Evolutionary conservation across 2,329 filamentous ascomycete genomes (phyloP), one percentile per base, ranked within the genome.

Genomic region (Penicillium thymicola): DNA sequence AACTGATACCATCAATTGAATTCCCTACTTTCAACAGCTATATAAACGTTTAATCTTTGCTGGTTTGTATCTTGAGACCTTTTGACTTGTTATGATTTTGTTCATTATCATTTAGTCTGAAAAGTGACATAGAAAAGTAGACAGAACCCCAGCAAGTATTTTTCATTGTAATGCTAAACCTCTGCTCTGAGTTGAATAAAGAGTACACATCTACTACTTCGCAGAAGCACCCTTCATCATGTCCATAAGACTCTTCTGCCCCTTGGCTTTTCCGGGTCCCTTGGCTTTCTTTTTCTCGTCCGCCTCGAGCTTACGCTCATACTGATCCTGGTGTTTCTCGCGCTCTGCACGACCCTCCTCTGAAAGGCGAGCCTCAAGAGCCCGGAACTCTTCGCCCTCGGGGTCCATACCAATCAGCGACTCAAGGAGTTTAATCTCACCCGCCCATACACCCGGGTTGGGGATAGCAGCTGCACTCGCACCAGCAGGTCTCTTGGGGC

Each of bases 361-460:
- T 56, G 88, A 82, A 63, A 97, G 72, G 48, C 84, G 80, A 55
- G 75, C 72, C 62, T 91, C 90, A 51, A 90, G 75, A 13, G 78
- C 73, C 63, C 75, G 78, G 70, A 97, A 97, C 65, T 89, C 87
- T 9, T 86, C 80, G n/a, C 84, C 80, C 36, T 91, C 88, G 0
- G 84, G 72, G 70, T 97, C 89, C 84, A 92, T 90, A 8, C 87
- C 93, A 40, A 97, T 88, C 49, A 99, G 79, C 44, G 86, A 86
- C 76, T 99, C 94, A 5, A 99, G 82, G 61, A 97, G 79, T 78
- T 97, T 97, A 75, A 99, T 97, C 77, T 99, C 94, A 44, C 87
- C 82, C 1, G 92, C 92, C 92, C 93, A 97, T 16, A 97, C 82
- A 51, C 84, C 79, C 72, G 87, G 90, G 72, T 97, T 91, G 68